Evolutionary conservation across 1,284 basidiomycete species (phyloP).

Genomic region (Volvariella surrecta): DNA sequence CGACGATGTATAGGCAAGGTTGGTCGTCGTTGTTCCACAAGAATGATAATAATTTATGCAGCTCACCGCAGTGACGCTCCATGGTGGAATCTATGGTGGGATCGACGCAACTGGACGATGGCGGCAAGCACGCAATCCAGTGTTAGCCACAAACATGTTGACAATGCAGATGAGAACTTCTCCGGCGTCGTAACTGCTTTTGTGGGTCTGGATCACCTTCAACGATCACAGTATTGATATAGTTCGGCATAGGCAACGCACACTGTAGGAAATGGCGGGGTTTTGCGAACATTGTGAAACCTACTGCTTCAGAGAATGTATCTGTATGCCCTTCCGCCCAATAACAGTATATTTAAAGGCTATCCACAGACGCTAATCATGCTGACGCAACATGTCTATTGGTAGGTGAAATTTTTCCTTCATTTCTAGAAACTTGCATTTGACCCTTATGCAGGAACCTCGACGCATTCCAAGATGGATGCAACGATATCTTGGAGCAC

Average conservation of each 20-base stretch:
- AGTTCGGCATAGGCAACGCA: conserved; percentile 40
- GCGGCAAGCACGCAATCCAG: conserved; percentile 29
- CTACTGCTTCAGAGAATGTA: conserved; percentile 36
- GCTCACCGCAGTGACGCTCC: conserved; percentile 31
- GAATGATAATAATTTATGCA: not conserved
- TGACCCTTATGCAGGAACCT: conserved; percentile 31
- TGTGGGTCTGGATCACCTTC: conserved; percentile 19
- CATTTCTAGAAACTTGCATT: not conserved
- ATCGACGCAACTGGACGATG: conserved; percentile 49
- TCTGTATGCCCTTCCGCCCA: not conserved
- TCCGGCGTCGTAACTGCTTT: conserved; percentile 41
- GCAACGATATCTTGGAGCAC: conserved; percentile 35
- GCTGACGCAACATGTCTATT: conserved; percentile 48
- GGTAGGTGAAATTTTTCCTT: conserved; percentile 20
- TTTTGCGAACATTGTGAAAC: conserved; percentile 36
- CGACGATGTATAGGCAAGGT: not conserved
- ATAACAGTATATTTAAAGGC: no score
- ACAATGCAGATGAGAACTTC: conserved; percentile 44
- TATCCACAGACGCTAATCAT: conserved; percentile 44
- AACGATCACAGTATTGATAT: not conserved
- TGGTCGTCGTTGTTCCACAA: not conserved
- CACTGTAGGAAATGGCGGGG: conserved; percentile 35
- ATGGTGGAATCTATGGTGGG: conserved; percentile 49
- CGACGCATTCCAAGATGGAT: conserved; percentile 42
- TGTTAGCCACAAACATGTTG: conserved; percentile 42